These are phyloP conservation scores for Vachellia collinsii DNA, from an alignment of 306 rosid genomes.

Conservation along the genomic window DNA sequence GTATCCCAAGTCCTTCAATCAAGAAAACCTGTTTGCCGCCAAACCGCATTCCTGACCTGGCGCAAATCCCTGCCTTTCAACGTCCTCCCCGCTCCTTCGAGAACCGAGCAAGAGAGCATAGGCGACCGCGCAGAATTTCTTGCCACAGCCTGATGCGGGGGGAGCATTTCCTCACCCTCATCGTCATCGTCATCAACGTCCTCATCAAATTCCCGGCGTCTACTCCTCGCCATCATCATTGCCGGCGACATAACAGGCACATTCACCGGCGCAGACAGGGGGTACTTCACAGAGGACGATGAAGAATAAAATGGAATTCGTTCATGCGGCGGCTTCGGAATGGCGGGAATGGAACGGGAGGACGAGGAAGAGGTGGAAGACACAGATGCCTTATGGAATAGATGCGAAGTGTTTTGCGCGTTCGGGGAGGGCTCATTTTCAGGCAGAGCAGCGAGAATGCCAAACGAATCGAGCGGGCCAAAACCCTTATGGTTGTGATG, in stretches of 20 bases:
- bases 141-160: conserved; percentile 79
- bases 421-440: conserved; percentile 53
- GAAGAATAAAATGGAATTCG: conserved; percentile 40
- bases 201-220: conserved; percentile 42
- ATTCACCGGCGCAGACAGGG: conserved; percentile 76
- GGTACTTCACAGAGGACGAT: conserved; percentile 50
- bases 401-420: conserved; percentile 43
- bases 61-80: conserved; percentile 65
- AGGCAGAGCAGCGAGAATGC: conserved; percentile 85
- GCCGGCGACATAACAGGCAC: conserved; percentile 58
- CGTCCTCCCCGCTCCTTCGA: conserved; percentile 86
- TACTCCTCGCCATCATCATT: conserved; percentile 35
- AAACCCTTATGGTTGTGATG: conserved; percentile 45
- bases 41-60: conserved; percentile 66
- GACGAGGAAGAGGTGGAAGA: conserved; percentile 58
- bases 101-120: conserved; percentile 61
- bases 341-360: conserved; percentile 56
- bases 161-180: conserved; percentile 61
- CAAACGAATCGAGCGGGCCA: conserved; percentile 55
- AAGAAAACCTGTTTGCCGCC: conserved; percentile 69
- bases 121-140: conserved; percentile 45
- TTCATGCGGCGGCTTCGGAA: conserved; percentile 63
- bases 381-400: conserved; percentile 57
- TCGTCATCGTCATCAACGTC: conserved; percentile 31
- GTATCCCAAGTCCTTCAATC: conserved; percentile 46